These are phyloP conservation scores for Pluteus cervinus DNA, from an alignment of 768 basidiomycete species.

Conservation along the genomic window DNA sequence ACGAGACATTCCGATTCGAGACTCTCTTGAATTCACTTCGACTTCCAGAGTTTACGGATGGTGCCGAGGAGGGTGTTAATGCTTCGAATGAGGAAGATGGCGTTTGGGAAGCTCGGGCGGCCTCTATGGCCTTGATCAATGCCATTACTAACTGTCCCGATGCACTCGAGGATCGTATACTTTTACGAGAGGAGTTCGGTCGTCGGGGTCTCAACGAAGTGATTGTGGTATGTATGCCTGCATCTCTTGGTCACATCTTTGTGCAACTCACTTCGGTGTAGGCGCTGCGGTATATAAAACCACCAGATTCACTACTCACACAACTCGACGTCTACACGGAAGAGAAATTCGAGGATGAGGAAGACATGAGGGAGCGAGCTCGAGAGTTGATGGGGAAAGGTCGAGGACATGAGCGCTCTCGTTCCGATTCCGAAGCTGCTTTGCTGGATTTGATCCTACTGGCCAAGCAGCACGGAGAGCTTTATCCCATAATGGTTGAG, in stretches of 20 bases:
- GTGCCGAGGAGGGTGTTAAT: slow-evolving; percentile 23
- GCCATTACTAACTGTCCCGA: slow-evolving; percentile 74
- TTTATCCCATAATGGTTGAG: slow-evolving; percentile 57
- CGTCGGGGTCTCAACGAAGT: slow-evolving; percentile 79
- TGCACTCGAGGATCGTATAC: slow-evolving; percentile 69
- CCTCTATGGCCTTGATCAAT: slow-evolving; percentile 74
- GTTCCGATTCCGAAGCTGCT: slow-evolving; percentile 46
- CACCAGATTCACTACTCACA: slow-evolving; percentile 65
- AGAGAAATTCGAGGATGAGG: slow-evolving; percentile 87
- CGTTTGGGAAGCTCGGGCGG: slow-evolving; percentile 76
- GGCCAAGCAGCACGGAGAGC: slow-evolving; percentile 54
- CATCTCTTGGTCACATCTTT: not conserved
- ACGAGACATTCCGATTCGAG: slow-evolving; percentile 78
- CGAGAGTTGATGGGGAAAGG: slow-evolving; percentile 24
- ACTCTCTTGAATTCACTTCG: slow-evolving; percentile 60
- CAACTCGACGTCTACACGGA: slow-evolving; percentile 81
- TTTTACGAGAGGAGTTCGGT: slow-evolving; percentile 77
- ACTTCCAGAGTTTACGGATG: slow-evolving; percentile 37
- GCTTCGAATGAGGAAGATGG: slow-evolving; percentile 55
- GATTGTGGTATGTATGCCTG: slow-evolving; percentile 60
- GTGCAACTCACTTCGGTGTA: slow-evolving; percentile 19
- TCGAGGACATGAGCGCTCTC: slow-evolving; percentile 23
- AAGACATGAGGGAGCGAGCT: slow-evolving; percentile 69
- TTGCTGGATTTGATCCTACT: slow-evolving; percentile 56
- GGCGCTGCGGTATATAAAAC: slow-evolving; percentile 70